These are phyloP conservation scores for Pyrenophora graminea DNA, from an alignment of 2,329 filamentous ascomycete genomes.

Conservation along the genomic window DNA sequence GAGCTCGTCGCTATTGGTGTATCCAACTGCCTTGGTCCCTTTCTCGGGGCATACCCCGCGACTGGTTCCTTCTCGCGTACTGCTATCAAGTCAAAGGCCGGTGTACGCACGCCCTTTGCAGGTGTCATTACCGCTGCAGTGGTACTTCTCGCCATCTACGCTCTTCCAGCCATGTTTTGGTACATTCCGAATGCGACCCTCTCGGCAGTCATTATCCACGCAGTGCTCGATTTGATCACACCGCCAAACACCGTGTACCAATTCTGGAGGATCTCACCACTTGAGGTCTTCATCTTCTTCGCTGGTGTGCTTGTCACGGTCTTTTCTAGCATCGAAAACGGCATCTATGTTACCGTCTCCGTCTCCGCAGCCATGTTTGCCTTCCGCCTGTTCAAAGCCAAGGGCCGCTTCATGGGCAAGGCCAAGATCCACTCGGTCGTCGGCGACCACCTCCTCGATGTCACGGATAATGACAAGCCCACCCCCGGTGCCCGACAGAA, in stretches of 20 bases:
- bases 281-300: constrained; percentile 93
- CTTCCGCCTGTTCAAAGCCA: constrained; percentile 81
- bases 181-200: constrained; percentile 86
- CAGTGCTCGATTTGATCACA: constrained; percentile 90
- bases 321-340: constrained; percentile 86
- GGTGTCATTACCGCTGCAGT: constrained; percentile 85
- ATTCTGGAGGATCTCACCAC: constrained; percentile 90
- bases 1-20: constrained; percentile 94
- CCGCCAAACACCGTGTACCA: constrained; percentile 90
- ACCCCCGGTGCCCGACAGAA: constrained; percentile 19
- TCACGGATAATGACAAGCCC: constrained; percentile 44
- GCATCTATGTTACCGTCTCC: constrained; percentile 84
- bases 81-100: constrained; percentile 96
- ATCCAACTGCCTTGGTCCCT: constrained; percentile 85
- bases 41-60: constrained; percentile 86
- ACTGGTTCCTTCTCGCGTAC: constrained; percentile 97
- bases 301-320: constrained; percentile 88
- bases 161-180: constrained; percentile 85
- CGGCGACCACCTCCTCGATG: constrained; percentile 69
- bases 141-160: constrained; percentile 89
- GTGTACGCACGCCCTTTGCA: constrained; percentile 87
- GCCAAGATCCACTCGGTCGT: constrained; percentile 86
- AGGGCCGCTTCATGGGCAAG: constrained; percentile 80
- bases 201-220: constrained; percentile 91
- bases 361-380: constrained; percentile 78